Evolutionary conservation across 1,284 basidiomycete species (phyloP).

Genomic region (Leccinum colubrinum): DNA sequence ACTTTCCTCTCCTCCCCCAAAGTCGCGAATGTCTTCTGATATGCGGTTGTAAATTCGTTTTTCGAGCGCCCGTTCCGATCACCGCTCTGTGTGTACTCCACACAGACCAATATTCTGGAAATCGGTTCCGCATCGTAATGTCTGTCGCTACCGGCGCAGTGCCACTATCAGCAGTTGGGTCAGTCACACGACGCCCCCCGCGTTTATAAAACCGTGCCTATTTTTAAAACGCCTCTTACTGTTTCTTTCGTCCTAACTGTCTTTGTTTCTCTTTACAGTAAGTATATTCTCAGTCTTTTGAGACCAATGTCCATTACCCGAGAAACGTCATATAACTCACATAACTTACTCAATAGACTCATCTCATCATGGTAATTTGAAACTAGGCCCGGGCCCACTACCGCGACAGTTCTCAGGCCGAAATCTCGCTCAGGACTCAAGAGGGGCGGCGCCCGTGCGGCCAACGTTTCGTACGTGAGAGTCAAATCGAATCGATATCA

Average conservation of each 20-base stretch:
- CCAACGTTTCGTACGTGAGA: not conserved
- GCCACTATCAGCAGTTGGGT: not conserved
- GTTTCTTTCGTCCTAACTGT: not conserved
- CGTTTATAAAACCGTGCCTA: not conserved
- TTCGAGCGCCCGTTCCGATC: not conserved
- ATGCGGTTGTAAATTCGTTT: not conserved
- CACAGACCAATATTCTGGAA: not conserved
- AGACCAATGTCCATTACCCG: not conserved
- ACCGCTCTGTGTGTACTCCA: not conserved
- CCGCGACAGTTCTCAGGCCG: not conserved
- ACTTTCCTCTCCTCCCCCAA: not conserved
- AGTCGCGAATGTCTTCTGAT: not conserved
- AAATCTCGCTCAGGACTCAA: not conserved
- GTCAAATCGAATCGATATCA: not conserved
- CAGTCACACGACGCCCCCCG: not conserved
- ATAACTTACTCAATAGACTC: not conserved
- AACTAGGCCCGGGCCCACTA: not conserved
- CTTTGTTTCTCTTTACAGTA: not conserved
- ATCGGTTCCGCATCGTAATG: not conserved
- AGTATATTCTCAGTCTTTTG: not conserved
- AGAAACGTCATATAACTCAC: not conserved
- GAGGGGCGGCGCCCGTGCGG: not conserved
- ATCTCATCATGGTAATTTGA: not conserved
- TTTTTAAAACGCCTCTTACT: not conserved
- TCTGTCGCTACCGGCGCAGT: not conserved